Evolutionary conservation across 2,329 filamentous ascomycete genomes (phyloP), one percentile per base, ranked within the genome.

Genomic region (Sclerotinia nivalis): DNA sequence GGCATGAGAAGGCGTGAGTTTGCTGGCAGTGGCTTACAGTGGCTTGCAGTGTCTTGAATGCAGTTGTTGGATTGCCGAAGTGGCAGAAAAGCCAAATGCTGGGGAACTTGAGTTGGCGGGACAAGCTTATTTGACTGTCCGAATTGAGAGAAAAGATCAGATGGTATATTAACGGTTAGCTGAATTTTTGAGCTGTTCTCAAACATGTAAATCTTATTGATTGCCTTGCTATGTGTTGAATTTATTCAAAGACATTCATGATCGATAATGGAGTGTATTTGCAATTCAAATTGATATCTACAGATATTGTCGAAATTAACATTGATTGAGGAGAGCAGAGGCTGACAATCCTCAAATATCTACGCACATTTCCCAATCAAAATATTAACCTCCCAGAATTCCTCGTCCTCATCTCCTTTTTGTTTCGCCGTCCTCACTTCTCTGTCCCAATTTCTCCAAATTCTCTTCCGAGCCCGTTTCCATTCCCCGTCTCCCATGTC

Each of bases 391-490:
- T 65, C 58, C 61, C 40, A 64, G 13, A 66, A 50, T 45, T 65
- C 67, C 40, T 58, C 55, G 5, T 60, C 66, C 4, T 65, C 67
- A 28, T 47, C 45, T 31, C 59, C 67, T 15, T 15, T 55, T 43
- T 61, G 37, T 25, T n/a, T 47, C 8, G 37, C 47, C 22, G 47
- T 34, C 37, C 47, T 43, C 20, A 69, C 10, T 31, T 69, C 67
- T 8, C 58, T 18, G 7, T 69, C 67, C 58, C 58, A 69, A 28
- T 55, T 52, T 15, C 67, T 69, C 67, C 67, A 65, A 6, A 69
- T 66, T 52, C 67, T 69, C 40, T 55, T 69, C 40, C 60, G 61
- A 8, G 34, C 49, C 18, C 47, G 47, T 25, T 66, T 65, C 67
- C 67, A 69, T 47, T 69, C 67, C 9, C 34, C 50, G 6, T 69